These are phyloP conservation scores for Flaveria bidentis DNA, from an alignment of 129 eudicot genomes.

Conservation along the genomic window DNA sequence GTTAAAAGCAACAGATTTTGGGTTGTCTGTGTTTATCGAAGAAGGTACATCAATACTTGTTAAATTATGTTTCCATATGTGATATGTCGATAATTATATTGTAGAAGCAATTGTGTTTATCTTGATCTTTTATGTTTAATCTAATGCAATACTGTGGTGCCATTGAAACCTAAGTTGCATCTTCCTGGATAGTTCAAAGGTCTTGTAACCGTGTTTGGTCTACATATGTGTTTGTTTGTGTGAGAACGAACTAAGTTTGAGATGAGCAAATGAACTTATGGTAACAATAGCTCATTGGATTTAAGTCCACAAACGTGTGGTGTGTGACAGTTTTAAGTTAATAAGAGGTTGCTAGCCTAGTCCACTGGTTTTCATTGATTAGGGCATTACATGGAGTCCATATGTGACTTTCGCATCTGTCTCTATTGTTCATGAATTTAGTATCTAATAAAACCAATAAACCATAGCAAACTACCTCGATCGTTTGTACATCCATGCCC, in stretches of 20 bases:
- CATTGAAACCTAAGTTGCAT: background rate
- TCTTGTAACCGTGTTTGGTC: background rate
- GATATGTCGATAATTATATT: background rate
- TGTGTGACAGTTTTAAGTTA: no score
- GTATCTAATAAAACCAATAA: no score
- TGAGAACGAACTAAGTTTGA: background rate
- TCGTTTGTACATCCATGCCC: no score
- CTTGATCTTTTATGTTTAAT: background rate
- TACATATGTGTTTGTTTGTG: background rate
- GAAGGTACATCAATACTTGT: constrained; percentile 46
- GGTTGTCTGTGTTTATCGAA: constrained; percentile 77
- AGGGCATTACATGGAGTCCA: no score
- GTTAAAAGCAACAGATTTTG: constrained; percentile 81
- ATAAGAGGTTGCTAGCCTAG: no score
- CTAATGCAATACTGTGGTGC: background rate
- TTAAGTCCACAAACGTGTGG: background rate
- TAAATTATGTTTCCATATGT: constrained; percentile 16
- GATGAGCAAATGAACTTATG: background rate
- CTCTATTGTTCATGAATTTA: no score
- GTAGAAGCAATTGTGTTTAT: background rate
- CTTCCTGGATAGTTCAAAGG: background rate
- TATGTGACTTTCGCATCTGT: no score
- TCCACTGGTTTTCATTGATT: no score
- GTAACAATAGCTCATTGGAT: constrained; percentile 8
- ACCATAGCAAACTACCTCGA: no score